Base-by-base conservation (phyloP, 192 early-diverging fungal species). In the Phycomyces nitens region DNA sequence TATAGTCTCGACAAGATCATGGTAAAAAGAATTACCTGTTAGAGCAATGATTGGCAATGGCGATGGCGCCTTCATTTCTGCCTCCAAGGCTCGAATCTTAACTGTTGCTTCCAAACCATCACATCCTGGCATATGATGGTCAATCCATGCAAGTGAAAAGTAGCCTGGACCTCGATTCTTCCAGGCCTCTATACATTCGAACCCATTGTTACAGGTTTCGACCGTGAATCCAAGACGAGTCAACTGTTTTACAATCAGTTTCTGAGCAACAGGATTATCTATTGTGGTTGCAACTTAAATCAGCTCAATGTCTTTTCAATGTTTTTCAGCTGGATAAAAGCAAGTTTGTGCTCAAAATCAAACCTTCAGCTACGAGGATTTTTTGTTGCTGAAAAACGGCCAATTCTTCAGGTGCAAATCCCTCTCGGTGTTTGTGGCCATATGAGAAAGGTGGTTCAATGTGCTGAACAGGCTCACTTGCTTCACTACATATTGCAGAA, bases 41-140 rank as follows among this genome's bases (percentile, higher is more conserved):
- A 80, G 64, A 1, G 78, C 78, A 29, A 80, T 73, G 43, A 80
- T 64, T 2, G 78, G 78, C 41, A 80, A 70, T 22, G 52, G n/a
- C n/a, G 9, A 21, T n/a, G 21, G 0, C 18, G 34, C 55, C 6
- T 57, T 20, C 50, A 69, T 70, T 18, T 57, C 65, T 43, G 18
- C 54, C 40, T 78, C 76, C 23, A 76, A 52, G 16, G 44, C 56
- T n/a, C 79, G 73, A 22, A 81, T 81, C 29, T 71, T 78, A 41
- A 72, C 61, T 2, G 79, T 78, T 15, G 79, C 79, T 39, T 78
- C 77, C 11, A 78, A 65, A 6, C 79, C 79, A 49, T 81, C 79
- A 59, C 75, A 70, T 1, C 59, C 60, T 23, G 74, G 78, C 78
- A 79, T 79, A 56, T 79, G 77, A 39, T 79, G 77, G 54, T 79